Evolutionary conservation across 129 eudicot genomes (phyloP), one percentile per base, ranked within the genome.

Genomic region (Ambrosia trifida): DNA sequence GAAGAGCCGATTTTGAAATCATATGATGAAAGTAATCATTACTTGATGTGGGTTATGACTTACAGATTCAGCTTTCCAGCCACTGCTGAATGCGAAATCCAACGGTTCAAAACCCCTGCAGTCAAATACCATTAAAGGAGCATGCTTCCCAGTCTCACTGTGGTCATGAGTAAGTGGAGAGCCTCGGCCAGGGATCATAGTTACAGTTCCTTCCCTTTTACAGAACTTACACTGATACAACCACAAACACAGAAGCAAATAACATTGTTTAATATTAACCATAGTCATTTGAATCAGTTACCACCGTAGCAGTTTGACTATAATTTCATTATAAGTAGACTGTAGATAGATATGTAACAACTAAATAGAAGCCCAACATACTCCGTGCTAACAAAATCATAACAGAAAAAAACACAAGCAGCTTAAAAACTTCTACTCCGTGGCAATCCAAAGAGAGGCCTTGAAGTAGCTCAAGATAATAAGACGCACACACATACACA

Each of bases 181-280:
- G 63, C 98, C 95, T 18, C 78, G 71, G 53, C 89, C 89, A 46
- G 90, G 59, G 77, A 89, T 77, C 98, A 94, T 94, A 6, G 88
- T 82, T 33, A 89, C 71, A 30, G 79, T 89, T 62, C 97, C 98
- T 14, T 94, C 97, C 83, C 97, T 85, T 30, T 75, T 60, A 62
- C 98, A 94, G 74, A 89, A 94, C 87, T 94, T 93, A 65, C 98
- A 94, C 98, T 89, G 88, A 64, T n/a, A 54, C 65, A 73, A 68
- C 43, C 59, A 38, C 44, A 24, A 60, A 59, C 30, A 64, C 38
- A 68, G 10, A 73, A 40, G 31, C 33, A 50, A 36, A 67, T 50
- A 44, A 36, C 38, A 45, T 17, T 11, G 66, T n/a, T 72, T 46
- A 54, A 51, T 44, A 47, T 59, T 46, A n/a, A 49, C 38, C 57